Percentiles rank a stretch among this genome's conserved stretches.
Evolutionary conservation across 1,284 basidiomycete genomes (phyloP).

Genomic region (Phylloporus sp.): DNA sequence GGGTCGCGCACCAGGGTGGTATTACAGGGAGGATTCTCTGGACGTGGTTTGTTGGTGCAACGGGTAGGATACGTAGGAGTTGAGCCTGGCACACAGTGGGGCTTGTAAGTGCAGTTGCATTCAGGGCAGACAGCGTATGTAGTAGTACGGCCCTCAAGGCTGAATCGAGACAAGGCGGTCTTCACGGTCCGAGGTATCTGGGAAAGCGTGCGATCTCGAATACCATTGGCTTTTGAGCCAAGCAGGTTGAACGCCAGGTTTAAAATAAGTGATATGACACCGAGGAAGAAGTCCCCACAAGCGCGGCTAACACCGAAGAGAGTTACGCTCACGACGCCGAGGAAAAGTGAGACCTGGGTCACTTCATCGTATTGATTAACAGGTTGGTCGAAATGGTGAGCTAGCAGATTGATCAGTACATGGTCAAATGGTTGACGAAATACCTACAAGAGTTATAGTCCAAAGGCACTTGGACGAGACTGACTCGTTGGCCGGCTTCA

Average conservation of each 20-base stretch:
- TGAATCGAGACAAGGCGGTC: neutral
- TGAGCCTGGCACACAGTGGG: neutral
- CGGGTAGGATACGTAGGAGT: neutral
- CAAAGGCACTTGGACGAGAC: too few species aligned
- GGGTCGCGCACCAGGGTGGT: neutral
- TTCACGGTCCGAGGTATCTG: neutral
- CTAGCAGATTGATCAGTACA: too few species aligned
- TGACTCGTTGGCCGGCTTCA: too few species aligned
- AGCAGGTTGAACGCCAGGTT: neutral
- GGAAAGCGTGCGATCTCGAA: neutral
- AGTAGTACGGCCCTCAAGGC: neutral
- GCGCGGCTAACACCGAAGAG: neutral
- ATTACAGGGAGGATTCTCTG: neutral
- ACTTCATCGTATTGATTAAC: neutral
- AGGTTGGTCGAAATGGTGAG: neutral
- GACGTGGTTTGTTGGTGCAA: neutral
- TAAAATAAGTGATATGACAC: neutral
- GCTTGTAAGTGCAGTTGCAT: neutral
- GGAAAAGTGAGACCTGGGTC: neutral
- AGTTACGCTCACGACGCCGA: neutral
- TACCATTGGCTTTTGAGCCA: neutral
- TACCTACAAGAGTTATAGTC: too few species aligned
- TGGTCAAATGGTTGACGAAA: too few species aligned
- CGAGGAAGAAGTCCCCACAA: neutral
- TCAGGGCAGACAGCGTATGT: neutral